These are phyloP conservation scores for Phytophthora citricola DNA, from an alignment of 352 stramenopile species.

Conservation along the genomic window DNA sequence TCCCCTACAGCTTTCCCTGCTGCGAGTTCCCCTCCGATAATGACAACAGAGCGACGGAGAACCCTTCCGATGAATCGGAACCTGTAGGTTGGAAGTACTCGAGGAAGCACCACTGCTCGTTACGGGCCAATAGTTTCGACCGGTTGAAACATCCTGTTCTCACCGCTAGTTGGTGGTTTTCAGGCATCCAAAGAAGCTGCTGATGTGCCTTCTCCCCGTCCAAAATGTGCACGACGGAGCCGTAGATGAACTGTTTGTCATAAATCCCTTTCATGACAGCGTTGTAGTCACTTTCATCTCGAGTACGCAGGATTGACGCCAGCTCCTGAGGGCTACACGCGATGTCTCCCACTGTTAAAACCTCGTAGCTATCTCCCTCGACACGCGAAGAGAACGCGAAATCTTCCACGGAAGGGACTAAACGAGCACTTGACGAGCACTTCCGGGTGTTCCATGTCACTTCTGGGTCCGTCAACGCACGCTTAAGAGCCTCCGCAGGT, in stretches of 20 bases:
- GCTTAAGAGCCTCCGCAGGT: constrained; percentile 23
- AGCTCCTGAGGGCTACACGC: constrained; percentile 40
- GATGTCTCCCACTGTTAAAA: constrained; percentile 36
- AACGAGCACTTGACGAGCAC: constrained; percentile 7
- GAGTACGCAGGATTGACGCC: constrained; percentile 24
- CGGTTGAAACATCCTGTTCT: constrained; percentile 52
- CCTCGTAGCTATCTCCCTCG: constrained; percentile 24
- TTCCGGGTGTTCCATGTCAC: constrained; percentile 27
- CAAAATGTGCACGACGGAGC: constrained; percentile 47
- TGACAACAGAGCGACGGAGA: constrained; percentile 40
- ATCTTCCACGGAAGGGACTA: constrained; percentile 10
- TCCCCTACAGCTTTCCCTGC: constrained; percentile 35
- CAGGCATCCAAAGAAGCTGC: constrained; percentile 4
- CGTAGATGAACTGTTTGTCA: constrained; percentile 52
- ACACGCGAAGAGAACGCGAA: constrained; percentile 1
- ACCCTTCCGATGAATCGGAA: constrained; percentile 27
- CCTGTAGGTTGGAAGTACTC: constrained; percentile 45
- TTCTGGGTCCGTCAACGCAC: constrained; percentile 24
- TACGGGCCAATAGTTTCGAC: constrained; percentile 39
- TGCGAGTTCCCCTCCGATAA: constrained; percentile 37
- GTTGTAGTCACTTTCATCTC: constrained; percentile 43
- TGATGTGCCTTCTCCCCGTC: not conserved
- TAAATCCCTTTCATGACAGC: constrained; percentile 46
- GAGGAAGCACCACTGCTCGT: constrained; percentile 62
- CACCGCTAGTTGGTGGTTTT: constrained; percentile 40